A percentile compares a stretch with the other conserved stretches of the same genome.
These are phyloP conservation scores for Brassica napus DNA, from an alignment of 345 rosid genomes.

Conservation along the genomic window DNA sequence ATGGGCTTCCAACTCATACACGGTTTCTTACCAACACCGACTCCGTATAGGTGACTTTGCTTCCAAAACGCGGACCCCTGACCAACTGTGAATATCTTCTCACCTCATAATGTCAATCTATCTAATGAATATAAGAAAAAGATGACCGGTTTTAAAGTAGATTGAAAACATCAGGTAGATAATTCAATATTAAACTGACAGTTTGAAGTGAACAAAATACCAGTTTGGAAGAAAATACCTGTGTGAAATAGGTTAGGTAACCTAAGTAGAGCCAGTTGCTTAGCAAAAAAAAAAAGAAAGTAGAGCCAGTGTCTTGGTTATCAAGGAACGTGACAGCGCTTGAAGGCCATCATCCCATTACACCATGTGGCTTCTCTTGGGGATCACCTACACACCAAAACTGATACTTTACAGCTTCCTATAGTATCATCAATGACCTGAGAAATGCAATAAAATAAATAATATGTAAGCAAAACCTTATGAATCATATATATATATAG, in stretches of 20 bases:
- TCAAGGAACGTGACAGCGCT: constrained; percentile 87
- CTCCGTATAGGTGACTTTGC: constrained; percentile 70
- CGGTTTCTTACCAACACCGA: constrained; percentile 67
- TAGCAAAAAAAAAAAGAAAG: constrained; percentile 28
- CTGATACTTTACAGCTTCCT: constrained; percentile 88
- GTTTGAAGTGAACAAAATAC: constrained; percentile 34
- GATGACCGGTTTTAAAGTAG: not conserved
- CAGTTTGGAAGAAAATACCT: constrained; percentile 43
- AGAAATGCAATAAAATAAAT: not conserved
- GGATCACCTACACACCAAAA: constrained; percentile 78
- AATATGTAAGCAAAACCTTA: not conserved
- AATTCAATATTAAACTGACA: not conserved
- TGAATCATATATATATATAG: not conserved
- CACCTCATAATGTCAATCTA: constrained; percentile 65
- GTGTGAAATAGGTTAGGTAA: constrained; percentile 11
- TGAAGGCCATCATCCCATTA: constrained; percentile 97
- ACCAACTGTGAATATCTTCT: constrained; percentile 66
- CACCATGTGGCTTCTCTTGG: constrained; percentile 86
- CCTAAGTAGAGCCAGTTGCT: constrained; percentile 82
- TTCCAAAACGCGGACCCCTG: constrained; percentile 57
- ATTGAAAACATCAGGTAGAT: not conserved
- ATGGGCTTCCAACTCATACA: no score
- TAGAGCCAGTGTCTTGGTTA: constrained; percentile 90
- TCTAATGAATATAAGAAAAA: constrained; percentile 7
- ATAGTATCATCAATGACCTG: constrained; percentile 4